Base-by-base conservation (phyloP, 2,329 filamentous ascomycete species). In the Aspergillus cejpii region DNA sequence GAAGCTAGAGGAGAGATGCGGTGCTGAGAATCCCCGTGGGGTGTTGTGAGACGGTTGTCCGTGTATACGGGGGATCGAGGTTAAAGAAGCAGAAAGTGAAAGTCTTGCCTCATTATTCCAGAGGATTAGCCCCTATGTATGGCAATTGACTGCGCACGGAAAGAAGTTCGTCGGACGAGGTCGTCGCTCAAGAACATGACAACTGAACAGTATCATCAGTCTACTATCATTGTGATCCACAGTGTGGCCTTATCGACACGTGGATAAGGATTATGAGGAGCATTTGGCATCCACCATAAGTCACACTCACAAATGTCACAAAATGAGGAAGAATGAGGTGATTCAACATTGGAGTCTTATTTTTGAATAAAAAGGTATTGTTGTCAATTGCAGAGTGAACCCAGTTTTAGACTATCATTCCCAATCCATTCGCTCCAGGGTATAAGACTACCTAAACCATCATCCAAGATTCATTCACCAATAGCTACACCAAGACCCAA, bases 181-280 rank as follows among this genome's bases (percentile, higher is more conserved):
- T 8, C 23, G 17, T 17, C n/a, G 37, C 23, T 39, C 14, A 20
- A 15, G 14, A 47, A 47, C 41, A 48, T 48, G 51, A 43, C 51
- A 44, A 47, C 36, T 47, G 39, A 52, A 44, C 37, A 49, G 26
- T 39, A 21, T 14, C 19, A 34, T 34, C 17, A 17, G 17, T 15
- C 26, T 20, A 26, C 12, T 21, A 41, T 14, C 19, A 31, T 34
- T 17, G 17, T 11, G 31, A 34, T 34, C 31, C 31, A 15, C 31
- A 19, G 15, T 34, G 15, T 34, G 31, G 8, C 31, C 31, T 34
- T 39, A 27, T 39, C 24, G 37, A 39, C 24, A 39, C 24, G 37
- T 39, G 20, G 20, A 39, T 24, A 39, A 39, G 7, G 37, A 39
- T 8, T 5, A 24, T 24, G 23, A 24, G n/a, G n/a, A n/a, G n/a